phyloP scores from a whole-genome alignment of 257 asterid species.

The Leptodermis oblonga region DNA sequence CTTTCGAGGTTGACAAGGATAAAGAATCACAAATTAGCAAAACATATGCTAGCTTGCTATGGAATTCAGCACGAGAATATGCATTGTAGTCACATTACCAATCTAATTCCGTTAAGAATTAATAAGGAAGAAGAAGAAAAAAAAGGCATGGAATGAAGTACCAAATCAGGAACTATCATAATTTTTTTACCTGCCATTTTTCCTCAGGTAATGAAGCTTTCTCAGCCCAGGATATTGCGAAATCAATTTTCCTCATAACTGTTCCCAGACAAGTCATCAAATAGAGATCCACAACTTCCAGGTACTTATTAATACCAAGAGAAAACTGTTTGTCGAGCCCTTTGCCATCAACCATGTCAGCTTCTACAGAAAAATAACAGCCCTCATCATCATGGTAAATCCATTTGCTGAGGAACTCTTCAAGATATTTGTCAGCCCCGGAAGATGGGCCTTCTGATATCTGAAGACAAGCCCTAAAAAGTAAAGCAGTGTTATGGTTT shows the following conservation, averaged over 20 bases:
- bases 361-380: slow-evolving; percentile 35
- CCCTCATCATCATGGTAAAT: slow-evolving; percentile 38
- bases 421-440: slow-evolving; percentile 52
- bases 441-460: slow-evolving; percentile 45
- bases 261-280: slow-evolving; percentile 52
- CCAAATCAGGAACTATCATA: no score
- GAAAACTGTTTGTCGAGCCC: slow-evolving; percentile 32
- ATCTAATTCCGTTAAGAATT: neutral
- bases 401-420: slow-evolving; percentile 72
- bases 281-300: slow-evolving; percentile 76
- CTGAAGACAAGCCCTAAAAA: slow-evolving; percentile 58
- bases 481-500: neutral
- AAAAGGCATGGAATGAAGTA: neutral
- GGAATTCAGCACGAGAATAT: neutral
- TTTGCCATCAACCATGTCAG: slow-evolving; percentile 24
- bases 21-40: neutral
- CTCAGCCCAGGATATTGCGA: slow-evolving; percentile 81
- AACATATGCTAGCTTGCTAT: neutral
- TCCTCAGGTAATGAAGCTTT: slow-evolving; percentile 62
- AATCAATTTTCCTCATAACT: slow-evolving; percentile 42
- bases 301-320: slow-evolving; percentile 51
- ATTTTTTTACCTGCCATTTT: slow-evolving; percentile 84
- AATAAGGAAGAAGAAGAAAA: neutral
- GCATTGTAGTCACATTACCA: neutral
- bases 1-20: neutral